Evolutionary conservation across 805 yeast genomes (phyloP).

Genomic region (Lipomyces kockii): DNA sequence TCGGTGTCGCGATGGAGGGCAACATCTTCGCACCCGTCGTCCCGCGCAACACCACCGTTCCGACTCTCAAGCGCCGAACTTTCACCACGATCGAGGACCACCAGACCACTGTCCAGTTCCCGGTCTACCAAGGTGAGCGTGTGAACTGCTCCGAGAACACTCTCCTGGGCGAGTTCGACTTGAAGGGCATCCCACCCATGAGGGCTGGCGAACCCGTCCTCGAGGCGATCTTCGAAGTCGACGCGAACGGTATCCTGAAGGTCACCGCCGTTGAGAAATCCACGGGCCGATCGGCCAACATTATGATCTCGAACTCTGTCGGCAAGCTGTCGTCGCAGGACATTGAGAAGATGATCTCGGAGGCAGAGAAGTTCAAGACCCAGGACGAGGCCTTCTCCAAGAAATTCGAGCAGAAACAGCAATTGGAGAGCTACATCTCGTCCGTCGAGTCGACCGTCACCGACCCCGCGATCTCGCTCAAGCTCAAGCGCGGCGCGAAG

Average conservation of each 20-base stretch:
- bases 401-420: slow-evolving; percentile 99
- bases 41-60: slow-evolving; percentile 99
- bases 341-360: slow-evolving; percentile 97
- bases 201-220: slow-evolving; percentile 99
- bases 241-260: slow-evolving; percentile 99
- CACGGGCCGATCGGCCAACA: slow-evolving; percentile 97
- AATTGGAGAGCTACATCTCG: slow-evolving; percentile 97
- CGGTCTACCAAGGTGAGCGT: slow-evolving; percentile 99
- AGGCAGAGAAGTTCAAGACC: slow-evolving; percentile 98
- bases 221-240: slow-evolving; percentile 98
- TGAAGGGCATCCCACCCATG: slow-evolving; percentile 97
- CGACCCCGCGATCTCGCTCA: slow-evolving; percentile 97
- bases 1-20: slow-evolving; percentile 99
- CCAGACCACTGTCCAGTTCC: slow-evolving; percentile 98
- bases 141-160: slow-evolving; percentile 98
- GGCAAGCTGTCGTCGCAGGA: slow-evolving; percentile 97
- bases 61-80: slow-evolving; percentile 98
- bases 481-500: slow-evolving; percentile 96
- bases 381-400: slow-evolving; percentile 99
- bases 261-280: slow-evolving; percentile 99
- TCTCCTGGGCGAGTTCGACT: slow-evolving; percentile 96
- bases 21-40: slow-evolving; percentile 98
- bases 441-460: slow-evolving; percentile 94
- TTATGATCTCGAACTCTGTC: slow-evolving; percentile 98
- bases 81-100: slow-evolving; percentile 98